A percentile compares a stretch with the other conserved stretches of the same genome.
Conservation (phyloP, 1,284 basidiomycete genomes). For the Meira miltonrushii region DNA sequence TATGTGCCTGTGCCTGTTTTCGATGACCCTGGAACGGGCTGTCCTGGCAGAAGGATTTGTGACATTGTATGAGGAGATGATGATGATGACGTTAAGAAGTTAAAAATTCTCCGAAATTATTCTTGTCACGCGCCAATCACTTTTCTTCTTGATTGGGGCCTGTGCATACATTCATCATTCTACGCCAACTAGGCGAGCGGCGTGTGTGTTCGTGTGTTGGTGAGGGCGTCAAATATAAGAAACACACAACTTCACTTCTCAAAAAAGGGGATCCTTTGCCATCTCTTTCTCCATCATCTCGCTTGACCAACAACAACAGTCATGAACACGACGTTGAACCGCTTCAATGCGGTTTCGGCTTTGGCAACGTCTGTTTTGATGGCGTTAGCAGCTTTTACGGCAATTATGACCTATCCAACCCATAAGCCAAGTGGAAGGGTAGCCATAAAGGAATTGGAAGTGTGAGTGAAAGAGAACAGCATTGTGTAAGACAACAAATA, state of each 20-base stretch:
- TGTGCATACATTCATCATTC: no score
- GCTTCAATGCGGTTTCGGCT: constrained; percentile 67
- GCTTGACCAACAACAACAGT: not conserved
- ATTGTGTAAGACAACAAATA: not conserved
- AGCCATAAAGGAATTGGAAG: constrained; percentile 63
- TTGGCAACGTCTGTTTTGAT: constrained; percentile 60
- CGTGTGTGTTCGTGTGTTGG: no score
- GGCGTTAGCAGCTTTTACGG: constrained; percentile 56
- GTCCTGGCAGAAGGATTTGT: constrained; percentile 16
- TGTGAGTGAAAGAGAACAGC: no score
- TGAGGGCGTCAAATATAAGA: no score
- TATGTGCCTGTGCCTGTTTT: constrained; percentile 31
- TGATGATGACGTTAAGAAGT: no score
- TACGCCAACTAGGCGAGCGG: no score
- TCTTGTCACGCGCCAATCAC: not conserved
- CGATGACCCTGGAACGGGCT: constrained; percentile 11
- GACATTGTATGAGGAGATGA: no score
- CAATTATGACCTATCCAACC: constrained; percentile 24
- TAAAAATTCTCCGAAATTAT: not conserved
- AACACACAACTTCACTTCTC: no score
- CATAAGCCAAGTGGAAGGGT: constrained; percentile 59
- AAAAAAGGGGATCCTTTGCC: no score
- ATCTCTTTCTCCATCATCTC: not conserved
- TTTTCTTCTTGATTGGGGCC: not conserved
- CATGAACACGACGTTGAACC: constrained; percentile 58